Base-by-base conservation (phyloP, 352 stramenopile genomes). In the Blastocystis sp. region DNA sequence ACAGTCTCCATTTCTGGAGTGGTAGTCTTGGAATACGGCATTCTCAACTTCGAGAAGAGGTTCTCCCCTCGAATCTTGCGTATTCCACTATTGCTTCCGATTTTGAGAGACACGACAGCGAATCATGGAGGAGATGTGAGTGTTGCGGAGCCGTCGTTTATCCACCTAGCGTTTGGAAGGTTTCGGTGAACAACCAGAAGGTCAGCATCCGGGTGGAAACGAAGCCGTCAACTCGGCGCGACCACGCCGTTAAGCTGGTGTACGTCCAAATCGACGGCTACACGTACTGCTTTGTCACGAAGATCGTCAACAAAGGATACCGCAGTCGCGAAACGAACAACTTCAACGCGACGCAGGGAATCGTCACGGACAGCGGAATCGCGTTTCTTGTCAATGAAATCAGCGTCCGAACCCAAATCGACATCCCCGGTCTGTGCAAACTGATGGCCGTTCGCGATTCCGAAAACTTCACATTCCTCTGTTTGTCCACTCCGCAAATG, bases 341-440 rank as follows among this genome's bases (percentile, higher is more conserved):
- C 21, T 84, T 84, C 74, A 84, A 84, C 48, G 28, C 53, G 7
- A 38, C 34, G 19, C n/a, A 69, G 40, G 41, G n/a, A n/a, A 21
- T 28, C 5, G 34, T 59, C 7, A 53, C n/a, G 11, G 74, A 84
- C 21, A 84, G 38, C 48, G 74, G 74, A 21, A 66, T 84, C 19
- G 52, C 53, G 9, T 84, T 84, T 67, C 48, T 84, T 28, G 74
- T 84, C 4, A 84, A 84, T 41, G 74, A 84, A 69, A 62, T 84
- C 23, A 21, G 4, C 21, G 69, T 84, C 56, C 74, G 74, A n/a
- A 56, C 56, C 17, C 74, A 67, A 11, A 45, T 41, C 17, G 23
- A 61, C 41, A 28, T 67, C 48, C 56, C 48, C 10, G 74, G 74
- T n/a, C 53, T 84, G 21, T 84, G 74, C 69, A 84, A 34, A 43